These are phyloP conservation scores for Rhodotorula paludigena DNA, from an alignment of 768 basidiomycete species.

Conservation along the genomic window DNA sequence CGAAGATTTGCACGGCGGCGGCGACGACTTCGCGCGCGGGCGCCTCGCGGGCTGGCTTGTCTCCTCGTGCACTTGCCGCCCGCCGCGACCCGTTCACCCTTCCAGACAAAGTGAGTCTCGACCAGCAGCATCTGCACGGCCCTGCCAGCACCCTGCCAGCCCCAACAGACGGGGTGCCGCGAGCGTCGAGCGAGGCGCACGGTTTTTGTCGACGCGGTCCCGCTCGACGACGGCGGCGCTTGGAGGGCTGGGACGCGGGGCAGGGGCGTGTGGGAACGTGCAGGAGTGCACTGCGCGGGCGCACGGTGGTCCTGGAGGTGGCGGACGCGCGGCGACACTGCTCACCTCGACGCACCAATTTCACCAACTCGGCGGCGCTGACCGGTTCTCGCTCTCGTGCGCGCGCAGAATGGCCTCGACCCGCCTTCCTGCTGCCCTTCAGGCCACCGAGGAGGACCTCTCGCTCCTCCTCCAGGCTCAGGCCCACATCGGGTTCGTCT, in stretches of 20 bases:
- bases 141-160: background rate
- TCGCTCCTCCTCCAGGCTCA: constrained; percentile 90
- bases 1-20: too few relatives aligned
- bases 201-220: background rate
- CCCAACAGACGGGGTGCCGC: too few relatives aligned
- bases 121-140: background rate
- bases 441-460: constrained; percentile 95
- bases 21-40: background rate
- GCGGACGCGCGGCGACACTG: too few relatives aligned
- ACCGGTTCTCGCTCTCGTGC: background rate
- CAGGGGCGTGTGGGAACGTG: too few relatives aligned
- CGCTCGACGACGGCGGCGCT: background rate
- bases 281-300: too few relatives aligned
- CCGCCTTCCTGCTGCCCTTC: constrained; percentile 87
- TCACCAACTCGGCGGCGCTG: too few relatives aligned
- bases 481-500: constrained; percentile 67
- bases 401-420: constrained; percentile 24
- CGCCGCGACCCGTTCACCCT: background rate
- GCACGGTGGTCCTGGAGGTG: too few relatives aligned
- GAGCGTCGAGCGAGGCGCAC: background rate
- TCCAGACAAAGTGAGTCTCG: background rate
- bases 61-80: background rate
- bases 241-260: too few relatives aligned
- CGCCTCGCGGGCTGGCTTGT: background rate
- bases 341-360: background rate